Evolutionary conservation across 1,284 basidiomycete species (phyloP).

Genomic region (Apiotrichum laibachii): DNA sequence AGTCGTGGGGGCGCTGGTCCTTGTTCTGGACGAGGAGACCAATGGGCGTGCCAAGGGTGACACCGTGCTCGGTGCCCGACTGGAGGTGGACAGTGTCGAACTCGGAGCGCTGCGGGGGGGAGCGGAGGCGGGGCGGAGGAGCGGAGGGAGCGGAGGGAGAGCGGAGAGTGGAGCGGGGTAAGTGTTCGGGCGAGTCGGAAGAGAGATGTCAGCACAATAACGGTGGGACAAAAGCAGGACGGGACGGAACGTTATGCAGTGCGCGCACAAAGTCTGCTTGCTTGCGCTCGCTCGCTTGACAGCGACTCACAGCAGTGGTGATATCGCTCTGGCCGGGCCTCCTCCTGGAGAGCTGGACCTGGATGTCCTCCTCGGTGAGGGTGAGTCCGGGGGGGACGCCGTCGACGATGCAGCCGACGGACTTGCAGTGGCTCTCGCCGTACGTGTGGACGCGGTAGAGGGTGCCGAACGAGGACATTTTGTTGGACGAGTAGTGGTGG

Average conservation of each 20-base stretch:
- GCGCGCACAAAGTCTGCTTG: too few species aligned
- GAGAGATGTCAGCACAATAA: not conserved
- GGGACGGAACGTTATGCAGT: too few species aligned
- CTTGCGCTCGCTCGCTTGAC: not conserved
- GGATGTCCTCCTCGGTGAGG: constrained; percentile 79
- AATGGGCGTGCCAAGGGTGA: constrained; percentile 96
- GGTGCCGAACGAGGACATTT: constrained; percentile 89
- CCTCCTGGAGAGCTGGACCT: constrained; percentile 84
- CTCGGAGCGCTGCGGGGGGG: constrained; percentile 75
- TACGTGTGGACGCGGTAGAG: constrained; percentile 94
- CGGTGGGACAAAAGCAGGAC: too few species aligned
- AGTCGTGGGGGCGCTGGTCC: constrained; percentile 97
- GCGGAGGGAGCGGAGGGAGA: not conserved
- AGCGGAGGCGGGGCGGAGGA: too few species aligned
- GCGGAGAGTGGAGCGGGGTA: not conserved
- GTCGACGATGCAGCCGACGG: constrained; percentile 96
- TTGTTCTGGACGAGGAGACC: constrained; percentile 94
- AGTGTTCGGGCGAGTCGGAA: not conserved
- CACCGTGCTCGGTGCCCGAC: constrained; percentile 88
- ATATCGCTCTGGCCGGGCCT: constrained; percentile 95
- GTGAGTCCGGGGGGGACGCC: constrained; percentile 90
- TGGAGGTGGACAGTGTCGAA: constrained; percentile 93
- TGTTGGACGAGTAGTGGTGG: constrained; percentile 10
- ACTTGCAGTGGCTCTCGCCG: constrained; percentile 96
- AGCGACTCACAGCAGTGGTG: constrained; percentile 79